Conservation (phyloP, 495 filamentous ascomycete genomes). For the Alectoria sarmentosa region DNA sequence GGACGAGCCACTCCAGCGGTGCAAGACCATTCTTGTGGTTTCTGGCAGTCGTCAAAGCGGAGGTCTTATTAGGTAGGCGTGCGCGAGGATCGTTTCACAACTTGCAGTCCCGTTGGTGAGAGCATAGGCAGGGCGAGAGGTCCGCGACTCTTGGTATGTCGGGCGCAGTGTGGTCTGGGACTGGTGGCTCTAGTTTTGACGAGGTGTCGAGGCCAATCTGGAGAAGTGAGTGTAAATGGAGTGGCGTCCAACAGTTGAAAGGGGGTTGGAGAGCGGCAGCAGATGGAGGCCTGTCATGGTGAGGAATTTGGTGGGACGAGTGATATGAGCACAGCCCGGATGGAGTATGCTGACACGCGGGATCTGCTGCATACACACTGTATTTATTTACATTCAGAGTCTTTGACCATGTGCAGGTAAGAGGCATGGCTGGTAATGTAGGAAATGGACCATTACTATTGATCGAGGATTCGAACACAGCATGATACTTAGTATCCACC, state of each 20-base stretch:
- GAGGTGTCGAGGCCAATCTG: not conserved
- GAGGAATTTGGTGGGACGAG: not conserved
- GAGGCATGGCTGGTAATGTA: too few relatives aligned
- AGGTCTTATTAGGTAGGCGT: not conserved
- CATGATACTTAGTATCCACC: too few relatives aligned
- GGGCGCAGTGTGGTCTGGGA: not conserved
- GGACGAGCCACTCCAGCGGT: constrained; percentile 6
- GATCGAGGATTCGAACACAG: too few relatives aligned
- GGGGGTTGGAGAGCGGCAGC: not conserved
- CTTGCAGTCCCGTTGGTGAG: not conserved
- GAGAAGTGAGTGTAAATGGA: too few relatives aligned
- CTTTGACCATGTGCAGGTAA: too few relatives aligned
- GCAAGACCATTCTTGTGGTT: not conserved
- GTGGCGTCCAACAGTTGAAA: not conserved
- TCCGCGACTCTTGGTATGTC: not conserved
- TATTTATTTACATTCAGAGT: too few relatives aligned
- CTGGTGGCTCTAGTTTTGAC: not conserved
- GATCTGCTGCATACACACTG: too few relatives aligned
- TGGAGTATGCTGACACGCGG: too few relatives aligned
- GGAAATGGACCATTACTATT: too few relatives aligned
- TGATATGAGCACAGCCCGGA: too few relatives aligned
- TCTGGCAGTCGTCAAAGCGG: not conserved
- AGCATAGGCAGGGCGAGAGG: not conserved
- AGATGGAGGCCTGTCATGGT: not conserved
- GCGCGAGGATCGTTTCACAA: not conserved